These are phyloP conservation scores for Aspergillus baeticus DNA, from an alignment of 495 filamentous ascomycete genomes.

Conservation along the genomic window DNA sequence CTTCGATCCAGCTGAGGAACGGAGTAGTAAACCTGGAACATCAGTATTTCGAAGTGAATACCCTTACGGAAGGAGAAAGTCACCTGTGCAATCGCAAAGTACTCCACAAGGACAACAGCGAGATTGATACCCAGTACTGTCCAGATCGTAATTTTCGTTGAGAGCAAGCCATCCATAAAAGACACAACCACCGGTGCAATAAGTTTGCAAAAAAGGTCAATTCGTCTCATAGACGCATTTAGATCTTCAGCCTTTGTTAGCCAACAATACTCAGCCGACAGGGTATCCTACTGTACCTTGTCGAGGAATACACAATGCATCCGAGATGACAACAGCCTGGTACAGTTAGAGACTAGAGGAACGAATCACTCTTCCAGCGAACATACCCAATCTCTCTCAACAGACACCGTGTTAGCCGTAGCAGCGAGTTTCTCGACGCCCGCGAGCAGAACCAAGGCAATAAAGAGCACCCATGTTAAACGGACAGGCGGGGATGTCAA, in stretches of 20 bases:
- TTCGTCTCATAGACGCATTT: constrained; percentile 67
- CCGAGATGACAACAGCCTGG: constrained; percentile 45
- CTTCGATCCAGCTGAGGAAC: constrained; percentile 37
- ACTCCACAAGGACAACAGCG: constrained; percentile 51
- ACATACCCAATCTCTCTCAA: constrained; percentile 67
- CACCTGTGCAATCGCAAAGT: constrained; percentile 55
- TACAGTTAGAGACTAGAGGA: not conserved
- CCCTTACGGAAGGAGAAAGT: not conserved
- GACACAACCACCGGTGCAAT: constrained; percentile 60
- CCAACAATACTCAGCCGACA: no score
- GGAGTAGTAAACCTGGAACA: constrained; percentile 34
- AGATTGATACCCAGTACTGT: constrained; percentile 41
- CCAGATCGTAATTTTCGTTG: constrained; percentile 48
- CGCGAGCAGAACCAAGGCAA: constrained; percentile 45
- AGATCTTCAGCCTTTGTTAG: constrained; percentile 28
- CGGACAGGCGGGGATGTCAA: constrained; percentile 7
- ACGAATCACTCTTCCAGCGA: not conserved
- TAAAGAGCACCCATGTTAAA: constrained; percentile 37
- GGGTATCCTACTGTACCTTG: constrained; percentile 26
- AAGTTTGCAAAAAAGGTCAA: constrained; percentile 73
- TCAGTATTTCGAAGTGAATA: not conserved
- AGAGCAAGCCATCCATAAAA: constrained; percentile 40
- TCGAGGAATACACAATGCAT: constrained; percentile 31
- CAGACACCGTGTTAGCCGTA: constrained; percentile 56
- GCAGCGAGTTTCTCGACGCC: constrained; percentile 57